Evolutionary conservation across 257 asterid genomes (phyloP).

Genomic region (Salvia rosmarinus): DNA sequence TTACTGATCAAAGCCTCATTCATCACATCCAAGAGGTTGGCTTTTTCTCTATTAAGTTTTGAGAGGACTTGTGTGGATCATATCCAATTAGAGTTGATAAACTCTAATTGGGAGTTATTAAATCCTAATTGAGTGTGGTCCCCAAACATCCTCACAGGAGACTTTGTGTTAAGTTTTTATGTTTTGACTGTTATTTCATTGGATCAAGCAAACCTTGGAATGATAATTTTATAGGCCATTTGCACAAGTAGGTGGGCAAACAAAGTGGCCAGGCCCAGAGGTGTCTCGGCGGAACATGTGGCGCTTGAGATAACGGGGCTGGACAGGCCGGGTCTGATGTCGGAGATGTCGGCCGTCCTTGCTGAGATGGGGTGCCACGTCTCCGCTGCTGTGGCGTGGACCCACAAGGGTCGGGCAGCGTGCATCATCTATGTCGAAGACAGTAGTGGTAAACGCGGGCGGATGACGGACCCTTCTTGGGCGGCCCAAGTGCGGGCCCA

Average conservation of each 20-base stretch:
- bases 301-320: constrained; percentile 83
- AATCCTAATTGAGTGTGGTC: no score
- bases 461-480: constrained; percentile 48
- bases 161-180: no score
- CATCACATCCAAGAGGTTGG: constrained; percentile 68
- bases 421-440: constrained; percentile 71
- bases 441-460: constrained; percentile 40
- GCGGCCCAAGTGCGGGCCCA: constrained; percentile 73
- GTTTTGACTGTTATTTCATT: background rate
- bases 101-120: no score
- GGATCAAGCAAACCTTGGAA: background rate
- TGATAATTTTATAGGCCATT: constrained; percentile 52
- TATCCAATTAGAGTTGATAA: no score
- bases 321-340: constrained; percentile 85
- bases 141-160: no score
- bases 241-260: constrained; percentile 50
- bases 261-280: constrained; percentile 39
- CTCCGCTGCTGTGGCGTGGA: constrained; percentile 82
- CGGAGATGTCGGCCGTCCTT: constrained; percentile 81
- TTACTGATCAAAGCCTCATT: constrained; percentile 63
- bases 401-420: constrained; percentile 74
- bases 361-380: constrained; percentile 80
- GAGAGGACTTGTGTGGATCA: no score
- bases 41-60: background rate
- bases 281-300: constrained; percentile 50